phyloP scores from a whole-genome alignment of 148 eudicot species.

The Chenopodium album region DNA sequence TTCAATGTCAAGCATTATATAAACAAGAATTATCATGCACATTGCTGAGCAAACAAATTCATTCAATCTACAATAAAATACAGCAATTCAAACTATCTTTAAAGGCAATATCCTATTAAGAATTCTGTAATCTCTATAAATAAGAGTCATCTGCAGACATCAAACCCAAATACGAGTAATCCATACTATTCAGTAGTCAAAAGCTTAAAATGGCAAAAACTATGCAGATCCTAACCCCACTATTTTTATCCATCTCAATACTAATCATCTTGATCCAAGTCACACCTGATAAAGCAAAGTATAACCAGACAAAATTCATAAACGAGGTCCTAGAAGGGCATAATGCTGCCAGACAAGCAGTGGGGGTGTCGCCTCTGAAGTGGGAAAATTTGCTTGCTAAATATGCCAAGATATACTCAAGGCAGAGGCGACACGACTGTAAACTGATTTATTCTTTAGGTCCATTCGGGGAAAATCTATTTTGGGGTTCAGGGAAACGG shows the following conservation, averaged over 20 bases:
- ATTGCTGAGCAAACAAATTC: background rate
- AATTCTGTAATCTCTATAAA: slow-evolving; percentile 1
- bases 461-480: slow-evolving; percentile 26
- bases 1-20: slow-evolving; percentile 12
- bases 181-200: background rate
- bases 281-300: slow-evolving; percentile 6
- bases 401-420: slow-evolving; percentile 31
- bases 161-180: background rate
- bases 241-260: slow-evolving; percentile 1
- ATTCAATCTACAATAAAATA: background rate
- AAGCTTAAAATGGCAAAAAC: slow-evolving; percentile 17
- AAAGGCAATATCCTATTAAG: background rate
- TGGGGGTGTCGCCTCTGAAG: slow-evolving; percentile 22
- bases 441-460: slow-evolving; percentile 24
- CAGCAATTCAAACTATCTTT: background rate
- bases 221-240: background rate
- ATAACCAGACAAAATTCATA: slow-evolving; percentile 22
- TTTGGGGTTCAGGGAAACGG: slow-evolving; percentile 19
- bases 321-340: slow-evolving; percentile 26
- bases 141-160: background rate
- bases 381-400: slow-evolving; percentile 25
- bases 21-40: background rate
- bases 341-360: slow-evolving; percentile 27
- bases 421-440: slow-evolving; percentile 23
- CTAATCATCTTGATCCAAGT: slow-evolving; percentile 17